Evolutionary conservation across 495 filamentous ascomycete genomes (phyloP), one percentile per base, ranked within the genome.

Genomic region (Amniculicola lignicola): DNA sequence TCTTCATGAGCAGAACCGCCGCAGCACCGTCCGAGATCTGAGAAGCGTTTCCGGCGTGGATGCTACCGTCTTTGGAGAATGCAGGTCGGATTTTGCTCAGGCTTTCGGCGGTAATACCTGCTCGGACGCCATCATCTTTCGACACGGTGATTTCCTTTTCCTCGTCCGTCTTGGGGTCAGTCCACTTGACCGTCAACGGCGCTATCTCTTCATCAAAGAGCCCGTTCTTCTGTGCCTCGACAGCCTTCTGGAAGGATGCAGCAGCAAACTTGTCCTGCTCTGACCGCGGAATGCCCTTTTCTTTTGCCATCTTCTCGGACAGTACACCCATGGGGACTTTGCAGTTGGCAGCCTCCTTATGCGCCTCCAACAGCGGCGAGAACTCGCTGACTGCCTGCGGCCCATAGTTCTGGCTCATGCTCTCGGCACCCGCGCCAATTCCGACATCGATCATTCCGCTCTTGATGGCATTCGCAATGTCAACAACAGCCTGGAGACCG

Each of bases 241-340:
- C 68, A 10, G 93, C 93, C 76, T 96, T 96, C 63, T 89, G 85
- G 79, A 93, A 96, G 15, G 88, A 93, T 2, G 75, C 67, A 2
- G 93, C 93, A 6, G 93, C 93, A 67, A 97, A 98, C 33, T 81
- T 79, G 69, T 98, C 93, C 71, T 97, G 94, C 46, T 74, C 72
- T 2, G 76, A 72, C 53, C 93, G 86, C 40, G 81, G 65, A 64
- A 97, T 81, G 42, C 78, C 74, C 48, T 82, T 78, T 70, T 90
- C 89, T 72, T 88, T 86, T 49, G 93, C 93, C 93, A 98, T 96
- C 63, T 91, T 66, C 75, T 98, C 93, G 46, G 89, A 95, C 28
- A 97, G 79, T 1, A 89, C 80, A 58, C 94, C 94, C 93, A 98
- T 98, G 65, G 92, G 87, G 9, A 98, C 93, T 77, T 94, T 96